Conservation (phyloP, 352 stramenopile species). For the Globisporangium paroecandrum region DNA sequence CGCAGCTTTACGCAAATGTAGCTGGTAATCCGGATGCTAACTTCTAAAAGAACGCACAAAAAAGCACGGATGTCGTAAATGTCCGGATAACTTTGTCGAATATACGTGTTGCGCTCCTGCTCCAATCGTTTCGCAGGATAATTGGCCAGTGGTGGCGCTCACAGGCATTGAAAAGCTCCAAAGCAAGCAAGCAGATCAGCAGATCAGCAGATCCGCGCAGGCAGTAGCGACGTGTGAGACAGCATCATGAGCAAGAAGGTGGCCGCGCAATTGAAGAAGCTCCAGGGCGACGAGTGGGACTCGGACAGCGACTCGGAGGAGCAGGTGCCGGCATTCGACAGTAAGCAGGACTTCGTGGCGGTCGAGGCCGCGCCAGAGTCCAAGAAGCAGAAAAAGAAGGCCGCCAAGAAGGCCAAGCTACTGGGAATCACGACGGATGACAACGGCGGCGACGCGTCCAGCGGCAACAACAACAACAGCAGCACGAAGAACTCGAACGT, state of each 20-base stretch:
- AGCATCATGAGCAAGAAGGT: slow-evolving; percentile 72
- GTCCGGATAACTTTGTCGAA: neutral
- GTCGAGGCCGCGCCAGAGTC: slow-evolving; percentile 31
- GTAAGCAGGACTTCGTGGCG: slow-evolving; percentile 49
- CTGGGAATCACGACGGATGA: slow-evolving; percentile 3
- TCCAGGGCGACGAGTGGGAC: slow-evolving; percentile 81
- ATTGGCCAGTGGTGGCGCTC: slow-evolving; percentile 1
- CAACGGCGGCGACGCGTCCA: slow-evolving; percentile 18
- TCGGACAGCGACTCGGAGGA: slow-evolving; percentile 76
- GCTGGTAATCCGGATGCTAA: neutral
- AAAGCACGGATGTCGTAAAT: too few relatives aligned
- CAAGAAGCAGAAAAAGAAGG: slow-evolving; percentile 47
- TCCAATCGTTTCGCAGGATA: slow-evolving; percentile 30
- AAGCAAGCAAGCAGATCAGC: slow-evolving; percentile 5
- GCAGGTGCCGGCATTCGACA: slow-evolving; percentile 34
- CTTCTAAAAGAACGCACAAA: neutral
- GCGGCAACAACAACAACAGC: slow-evolving; percentile 27
- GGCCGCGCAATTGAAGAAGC: slow-evolving; percentile 72
- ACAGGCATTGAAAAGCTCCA: slow-evolving; percentile 9
- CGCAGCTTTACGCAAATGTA: neutral
- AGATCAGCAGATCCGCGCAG: neutral
- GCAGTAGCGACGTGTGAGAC: neutral
- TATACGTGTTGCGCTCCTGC: slow-evolving; percentile 20
- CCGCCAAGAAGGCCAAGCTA: slow-evolving; percentile 37
- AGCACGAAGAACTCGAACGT: slow-evolving; percentile 72